Percentiles rank a stretch among this genome's conserved stretches.
phyloP scores from a whole-genome alignment of 1,284 basidiomycete species.

The Tilletia caries region DNA sequence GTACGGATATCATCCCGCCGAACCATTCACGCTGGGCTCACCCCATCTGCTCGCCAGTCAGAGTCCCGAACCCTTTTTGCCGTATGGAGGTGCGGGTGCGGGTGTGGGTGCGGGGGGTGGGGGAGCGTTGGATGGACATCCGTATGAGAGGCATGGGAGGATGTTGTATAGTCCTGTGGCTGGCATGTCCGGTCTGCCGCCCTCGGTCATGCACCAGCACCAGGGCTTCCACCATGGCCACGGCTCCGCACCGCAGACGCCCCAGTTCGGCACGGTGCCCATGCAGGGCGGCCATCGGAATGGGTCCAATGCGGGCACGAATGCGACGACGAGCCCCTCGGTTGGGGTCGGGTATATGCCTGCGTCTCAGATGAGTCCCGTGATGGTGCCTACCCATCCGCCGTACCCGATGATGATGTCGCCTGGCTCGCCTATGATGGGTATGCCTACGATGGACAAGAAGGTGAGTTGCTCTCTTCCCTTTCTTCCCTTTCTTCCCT shows the following conservation, averaged over 20 bases:
- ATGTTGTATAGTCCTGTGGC: not conserved
- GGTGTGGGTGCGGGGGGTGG: not conserved
- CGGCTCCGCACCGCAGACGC: not conserved
- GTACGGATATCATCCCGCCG: conserved; percentile 5
- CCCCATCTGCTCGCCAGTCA: not conserved
- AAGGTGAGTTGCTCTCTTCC: not conserved
- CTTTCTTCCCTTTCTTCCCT: no score
- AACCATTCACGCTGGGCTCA: not conserved
- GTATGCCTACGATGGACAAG: not conserved
- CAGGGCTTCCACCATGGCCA: not conserved
- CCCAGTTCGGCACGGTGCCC: not conserved
- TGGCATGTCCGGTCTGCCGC: conserved; percentile 3
- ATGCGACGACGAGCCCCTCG: not conserved
- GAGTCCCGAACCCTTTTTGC: not conserved
- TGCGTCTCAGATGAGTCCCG: not conserved
- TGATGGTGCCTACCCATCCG: not conserved
- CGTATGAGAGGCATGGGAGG: not conserved
- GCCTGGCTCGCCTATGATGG: not conserved
- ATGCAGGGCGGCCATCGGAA: not conserved
- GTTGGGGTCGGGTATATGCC: not conserved
- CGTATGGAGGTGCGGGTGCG: not conserved
- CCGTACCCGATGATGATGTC: not conserved
- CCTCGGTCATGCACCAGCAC: conserved; percentile 1
- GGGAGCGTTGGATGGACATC: not conserved
- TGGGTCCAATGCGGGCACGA: not conserved